phyloP scores from a whole-genome alignment of 2,329 filamentous ascomycete genomes.

The Xylariaceae sp. region DNA sequence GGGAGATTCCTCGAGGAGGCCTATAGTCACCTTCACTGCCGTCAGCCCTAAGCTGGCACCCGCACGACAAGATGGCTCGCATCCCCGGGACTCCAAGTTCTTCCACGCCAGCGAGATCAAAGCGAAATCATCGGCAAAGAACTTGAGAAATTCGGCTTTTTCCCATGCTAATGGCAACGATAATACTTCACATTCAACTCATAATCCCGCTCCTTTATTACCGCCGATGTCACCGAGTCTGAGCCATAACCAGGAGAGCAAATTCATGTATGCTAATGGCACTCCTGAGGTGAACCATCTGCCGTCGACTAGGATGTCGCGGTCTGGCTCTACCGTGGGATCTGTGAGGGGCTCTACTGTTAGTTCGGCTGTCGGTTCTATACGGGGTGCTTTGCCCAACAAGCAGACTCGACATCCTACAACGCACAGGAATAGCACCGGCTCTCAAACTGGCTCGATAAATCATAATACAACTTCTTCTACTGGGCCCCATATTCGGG shows the following conservation, averaged over 20 bases:
- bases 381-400: constrained; percentile 48
- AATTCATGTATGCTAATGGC: constrained; percentile 74
- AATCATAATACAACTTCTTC: not conserved
- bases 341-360: constrained; percentile 39
- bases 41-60: constrained; percentile 32
- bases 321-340: constrained; percentile 44
- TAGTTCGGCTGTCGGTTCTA: constrained; percentile 37
- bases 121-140: constrained; percentile 36
- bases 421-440: constrained; percentile 19
- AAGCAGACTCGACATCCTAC: constrained; percentile 35
- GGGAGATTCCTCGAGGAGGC: constrained; percentile 28
- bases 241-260: constrained; percentile 41
- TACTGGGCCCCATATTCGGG: constrained; percentile 29
- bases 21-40: constrained; percentile 39
- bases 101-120: constrained; percentile 84
- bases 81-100: constrained; percentile 61
- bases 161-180: constrained; percentile 51
- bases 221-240: constrained; percentile 30
- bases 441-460: constrained; percentile 14
- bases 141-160: constrained; percentile 44
- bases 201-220: constrained; percentile 32
- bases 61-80: constrained; percentile 27
- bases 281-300: constrained; percentile 43
- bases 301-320: constrained; percentile 34
- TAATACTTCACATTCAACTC: constrained; percentile 36